Percentiles rank a stretch among this genome's conserved stretches.
Conservation (phyloP, 164 flowering plant species). For the Dillenia suffruticosa region DNA sequence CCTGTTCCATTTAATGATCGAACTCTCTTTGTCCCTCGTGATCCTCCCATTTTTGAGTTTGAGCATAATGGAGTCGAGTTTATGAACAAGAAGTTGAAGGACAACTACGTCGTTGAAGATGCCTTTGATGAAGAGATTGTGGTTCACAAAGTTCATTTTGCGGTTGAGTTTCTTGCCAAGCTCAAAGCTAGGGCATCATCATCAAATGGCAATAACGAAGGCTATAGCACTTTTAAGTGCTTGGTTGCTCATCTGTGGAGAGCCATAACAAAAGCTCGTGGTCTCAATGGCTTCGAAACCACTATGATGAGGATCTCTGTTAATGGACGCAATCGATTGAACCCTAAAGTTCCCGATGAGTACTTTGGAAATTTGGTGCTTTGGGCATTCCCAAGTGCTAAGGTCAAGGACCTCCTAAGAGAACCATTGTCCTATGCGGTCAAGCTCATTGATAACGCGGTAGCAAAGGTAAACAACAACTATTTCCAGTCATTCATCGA, state of each 20-base stretch:
- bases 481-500: constrained; percentile 33
- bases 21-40: constrained; percentile 24
- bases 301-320: constrained; percentile 22
- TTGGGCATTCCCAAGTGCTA: constrained; percentile 30
- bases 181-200: constrained; percentile 21
- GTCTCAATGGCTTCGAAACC: constrained; percentile 10
- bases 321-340: constrained; percentile 26
- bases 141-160: constrained; percentile 17
- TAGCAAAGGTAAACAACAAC: constrained; percentile 18
- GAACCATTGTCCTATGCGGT: constrained; percentile 20
- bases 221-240: constrained; percentile 28
- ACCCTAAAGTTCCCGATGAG: constrained; percentile 21
- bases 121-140: constrained; percentile 5
- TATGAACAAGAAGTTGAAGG: background rate
- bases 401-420: constrained; percentile 20
- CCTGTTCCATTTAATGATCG: constrained; percentile 22
- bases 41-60: constrained; percentile 20
- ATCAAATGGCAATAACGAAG: constrained; percentile 2
- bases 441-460: constrained; percentile 22
- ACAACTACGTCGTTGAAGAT: background rate
- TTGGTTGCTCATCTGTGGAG: constrained; percentile 35
- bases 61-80: constrained; percentile 27
- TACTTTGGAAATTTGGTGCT: constrained; percentile 31
- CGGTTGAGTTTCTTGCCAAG: constrained; percentile 10
- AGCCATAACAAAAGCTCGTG: constrained; percentile 22